Base-by-base conservation (phyloP, 2,329 filamentous ascomycete species). In the Beauveria scarabaeidicola region DNA sequence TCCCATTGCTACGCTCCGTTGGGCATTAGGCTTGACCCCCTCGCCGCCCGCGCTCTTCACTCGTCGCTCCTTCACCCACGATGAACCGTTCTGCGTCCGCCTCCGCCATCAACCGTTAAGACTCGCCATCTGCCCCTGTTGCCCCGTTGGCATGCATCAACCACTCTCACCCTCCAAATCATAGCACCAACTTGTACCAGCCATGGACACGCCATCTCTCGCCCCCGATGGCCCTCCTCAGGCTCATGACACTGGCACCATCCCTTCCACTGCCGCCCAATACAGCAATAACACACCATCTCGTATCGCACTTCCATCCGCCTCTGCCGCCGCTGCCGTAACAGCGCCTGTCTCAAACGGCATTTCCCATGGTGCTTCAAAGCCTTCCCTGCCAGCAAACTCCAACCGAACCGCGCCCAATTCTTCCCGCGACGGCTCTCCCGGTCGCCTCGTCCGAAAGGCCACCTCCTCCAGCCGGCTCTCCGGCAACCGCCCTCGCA, bases 401-500 rank as follows among this genome's bases (percentile, higher is more conserved):
- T 75, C 74, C 43, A 64, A 67, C 61, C 68, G 64, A 23, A 69
- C 70, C 19, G 75, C 75, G 50, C 73, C 74, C 48, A 65, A 69
- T 53, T 68, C 68, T 41, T 77, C 75, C 17, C 73, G 80, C 66
- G 79, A 82, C 59, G 69, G 76, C 19, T 82, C 80, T 13, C 79
- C 79, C 17, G 72, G 72, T 52, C 72, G 77, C 54, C 74, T 75
- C 32, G 65, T 66, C 41, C 69, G 66, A 65, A 73, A 69, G 66
- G 68, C 71, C 41, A 66, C 72, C 19, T 73, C 73, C 6, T 68
- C 68, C 54, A 69, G 66, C 66, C 63, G 70, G 70, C 63, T 73
- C 64, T 59, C 69, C 66, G 71, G 71, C 57, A 77, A 77, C 54
- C 78, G 81, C 66, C 85, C 86, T 61, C 83, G 86, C 67, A 87